These are phyloP conservation scores for Cryomyces minteri DNA, from an alignment of 495 filamentous ascomycete species.

Conservation along the genomic window DNA sequence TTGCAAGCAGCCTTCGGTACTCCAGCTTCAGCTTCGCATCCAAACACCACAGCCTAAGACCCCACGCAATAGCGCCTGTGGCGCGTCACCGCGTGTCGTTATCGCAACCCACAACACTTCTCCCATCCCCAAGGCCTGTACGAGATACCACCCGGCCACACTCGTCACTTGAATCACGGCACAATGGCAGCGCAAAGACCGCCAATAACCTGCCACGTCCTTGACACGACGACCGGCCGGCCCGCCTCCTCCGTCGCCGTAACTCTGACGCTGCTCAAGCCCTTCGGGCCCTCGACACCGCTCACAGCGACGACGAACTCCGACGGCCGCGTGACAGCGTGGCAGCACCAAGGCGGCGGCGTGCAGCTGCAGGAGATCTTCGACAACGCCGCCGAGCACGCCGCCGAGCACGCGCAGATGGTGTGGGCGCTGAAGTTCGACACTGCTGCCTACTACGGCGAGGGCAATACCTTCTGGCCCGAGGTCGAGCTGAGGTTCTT, in stretches of 20 bases:
- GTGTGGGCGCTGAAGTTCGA: conserved; percentile 65
- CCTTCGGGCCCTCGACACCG: conserved; percentile 10
- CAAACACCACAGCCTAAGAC: too few species aligned
- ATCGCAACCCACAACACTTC: too few species aligned
- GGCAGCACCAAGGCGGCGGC: conserved; percentile 37
- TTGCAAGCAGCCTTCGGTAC: too few species aligned
- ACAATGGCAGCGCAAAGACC: conserved; percentile 28
- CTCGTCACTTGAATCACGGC: neutral
- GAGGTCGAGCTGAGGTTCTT: conserved; percentile 79
- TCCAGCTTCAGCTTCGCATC: too few species aligned
- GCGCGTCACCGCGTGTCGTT: too few species aligned
- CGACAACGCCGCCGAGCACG: conserved; percentile 17
- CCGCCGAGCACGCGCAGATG: conserved; percentile 22
- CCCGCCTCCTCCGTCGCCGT: conserved; percentile 40
- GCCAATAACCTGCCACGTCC: conserved; percentile 60
- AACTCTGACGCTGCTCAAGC: conserved; percentile 29
- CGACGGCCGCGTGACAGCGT: conserved; percentile 71
- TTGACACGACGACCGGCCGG: conserved; percentile 47
- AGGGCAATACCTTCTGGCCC: conserved; percentile 67
- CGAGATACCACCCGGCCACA: neutral
- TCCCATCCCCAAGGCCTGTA: too few species aligned
- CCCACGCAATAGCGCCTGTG: too few species aligned
- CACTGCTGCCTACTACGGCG: conserved; percentile 58
- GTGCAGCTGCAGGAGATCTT: conserved; percentile 26
- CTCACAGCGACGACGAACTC: conserved; percentile 45